phyloP scores from a whole-genome alignment of 2,329 filamentous ascomycete species.

The Chrysoporthe puriensis region DNA sequence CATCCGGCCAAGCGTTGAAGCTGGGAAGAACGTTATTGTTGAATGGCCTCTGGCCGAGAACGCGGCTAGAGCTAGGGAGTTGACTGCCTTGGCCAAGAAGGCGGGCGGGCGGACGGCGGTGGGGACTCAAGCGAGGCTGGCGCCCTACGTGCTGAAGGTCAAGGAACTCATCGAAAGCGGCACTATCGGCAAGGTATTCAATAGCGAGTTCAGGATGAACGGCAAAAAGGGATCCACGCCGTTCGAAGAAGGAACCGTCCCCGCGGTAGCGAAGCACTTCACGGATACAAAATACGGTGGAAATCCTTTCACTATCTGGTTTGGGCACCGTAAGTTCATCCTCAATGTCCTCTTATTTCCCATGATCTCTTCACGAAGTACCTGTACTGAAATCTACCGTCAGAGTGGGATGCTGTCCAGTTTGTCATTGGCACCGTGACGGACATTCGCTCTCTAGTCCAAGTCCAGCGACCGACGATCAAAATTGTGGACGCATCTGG shows the following conservation, averaged over 20 bases:
- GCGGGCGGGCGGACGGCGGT: conserved; percentile 44
- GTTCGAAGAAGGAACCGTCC: conserved; percentile 38
- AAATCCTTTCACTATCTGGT: conserved; percentile 46
- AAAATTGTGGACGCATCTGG: conserved; percentile 40
- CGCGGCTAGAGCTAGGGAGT: conserved; percentile 43
- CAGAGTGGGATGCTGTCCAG: conserved; percentile 48
- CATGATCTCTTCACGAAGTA: conserved; percentile 37
- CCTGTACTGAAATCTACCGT: background rate
- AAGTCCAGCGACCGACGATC: conserved; percentile 48
- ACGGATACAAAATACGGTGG: conserved; percentile 51
- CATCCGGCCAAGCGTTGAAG: conserved; percentile 50
- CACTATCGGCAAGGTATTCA: conserved; percentile 56
- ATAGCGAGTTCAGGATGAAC: conserved; percentile 48
- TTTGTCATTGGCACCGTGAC: conserved; percentile 50
- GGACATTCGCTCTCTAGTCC: conserved; percentile 44
- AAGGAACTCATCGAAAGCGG: conserved; percentile 49
- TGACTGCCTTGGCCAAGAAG: conserved; percentile 42
- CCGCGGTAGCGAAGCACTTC: conserved; percentile 50
- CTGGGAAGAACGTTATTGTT: conserved; percentile 57
- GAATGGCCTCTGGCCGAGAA: conserved; percentile 62
- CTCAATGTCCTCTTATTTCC: background rate
- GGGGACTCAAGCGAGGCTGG: conserved; percentile 54
- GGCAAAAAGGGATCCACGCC: conserved; percentile 37
- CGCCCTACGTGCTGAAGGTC: conserved; percentile 49
- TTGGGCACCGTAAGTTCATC: conserved; percentile 45